phyloP scores from a whole-genome alignment of 169 alveolate species.

The Eimeria falciformis region DNA sequence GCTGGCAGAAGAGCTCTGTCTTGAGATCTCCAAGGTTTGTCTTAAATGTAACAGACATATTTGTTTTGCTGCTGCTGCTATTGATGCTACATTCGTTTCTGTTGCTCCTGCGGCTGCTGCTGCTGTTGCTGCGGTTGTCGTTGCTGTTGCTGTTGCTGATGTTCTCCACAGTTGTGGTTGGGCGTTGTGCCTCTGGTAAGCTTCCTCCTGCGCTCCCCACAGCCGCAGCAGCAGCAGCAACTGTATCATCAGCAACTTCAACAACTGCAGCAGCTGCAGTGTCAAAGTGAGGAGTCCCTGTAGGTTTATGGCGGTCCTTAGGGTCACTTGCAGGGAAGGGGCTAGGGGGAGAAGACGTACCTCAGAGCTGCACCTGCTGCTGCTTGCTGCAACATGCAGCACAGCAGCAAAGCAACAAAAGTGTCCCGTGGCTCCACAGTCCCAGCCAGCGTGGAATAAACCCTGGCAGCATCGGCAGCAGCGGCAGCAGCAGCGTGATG shows the following conservation, averaged over 20 bases:
- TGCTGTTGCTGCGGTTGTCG: neutral
- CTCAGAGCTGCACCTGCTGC: constrained; percentile 24
- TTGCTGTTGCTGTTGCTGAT: constrained; percentile 2
- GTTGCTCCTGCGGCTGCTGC: neutral
- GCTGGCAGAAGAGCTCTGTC: constrained; percentile 88
- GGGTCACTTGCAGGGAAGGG: too few species aligned
- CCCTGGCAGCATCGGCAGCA: neutral
- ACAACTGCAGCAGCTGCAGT: neutral
- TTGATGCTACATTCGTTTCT: too few species aligned
- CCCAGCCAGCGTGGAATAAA: neutral
- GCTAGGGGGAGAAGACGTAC: neutral
- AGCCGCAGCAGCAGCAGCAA: neutral
- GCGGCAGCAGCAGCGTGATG: too few species aligned
- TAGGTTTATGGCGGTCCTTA: too few species aligned
- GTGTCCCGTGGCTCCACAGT: constrained; percentile 15
- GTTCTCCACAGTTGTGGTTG: neutral
- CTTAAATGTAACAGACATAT: constrained; percentile 88
- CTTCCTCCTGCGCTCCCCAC: neutral
- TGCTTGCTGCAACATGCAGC: too few species aligned
- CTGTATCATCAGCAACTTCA: neutral
- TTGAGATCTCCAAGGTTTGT: constrained; percentile 87
- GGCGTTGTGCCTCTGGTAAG: too few species aligned
- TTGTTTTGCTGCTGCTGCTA: neutral
- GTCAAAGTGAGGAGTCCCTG: neutral
- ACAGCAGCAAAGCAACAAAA: too few species aligned